Conservation (phyloP, 176 grass and related monocot species). For the Saccharum officinarum region DNA sequence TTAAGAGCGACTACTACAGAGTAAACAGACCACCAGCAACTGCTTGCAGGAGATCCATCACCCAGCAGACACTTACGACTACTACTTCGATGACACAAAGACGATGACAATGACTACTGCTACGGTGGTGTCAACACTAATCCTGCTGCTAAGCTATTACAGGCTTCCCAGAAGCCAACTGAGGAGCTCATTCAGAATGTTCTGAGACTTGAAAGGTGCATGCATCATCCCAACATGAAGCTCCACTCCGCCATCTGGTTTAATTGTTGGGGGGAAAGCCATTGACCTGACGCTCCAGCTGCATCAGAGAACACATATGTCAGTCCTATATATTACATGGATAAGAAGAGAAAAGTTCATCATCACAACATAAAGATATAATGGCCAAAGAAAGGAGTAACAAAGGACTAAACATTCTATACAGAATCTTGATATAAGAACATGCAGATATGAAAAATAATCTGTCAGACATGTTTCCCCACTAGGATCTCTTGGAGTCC, state of each 20-base stretch:
- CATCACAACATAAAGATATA: background rate
- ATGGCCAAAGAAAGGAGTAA: background rate
- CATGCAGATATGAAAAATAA: background rate
- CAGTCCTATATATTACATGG: background rate
- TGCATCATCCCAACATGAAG: slow-evolving; percentile 22
- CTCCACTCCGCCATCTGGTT: background rate
- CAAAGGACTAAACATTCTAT: background rate
- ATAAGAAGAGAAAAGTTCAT: background rate
- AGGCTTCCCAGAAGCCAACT: slow-evolving; percentile 26
- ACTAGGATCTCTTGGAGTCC: background rate
- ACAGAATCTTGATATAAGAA: background rate
- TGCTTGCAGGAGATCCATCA: background rate
- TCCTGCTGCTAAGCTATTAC: slow-evolving; percentile 27
- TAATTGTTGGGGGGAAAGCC: slow-evolving; percentile 43
- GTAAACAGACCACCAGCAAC: background rate
- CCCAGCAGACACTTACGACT: background rate
- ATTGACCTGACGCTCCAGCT: slow-evolving; percentile 56
- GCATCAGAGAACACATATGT: slow-evolving; percentile 30
- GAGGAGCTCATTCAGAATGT: slow-evolving; percentile 22
- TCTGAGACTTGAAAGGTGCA: background rate
- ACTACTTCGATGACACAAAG: background rate
- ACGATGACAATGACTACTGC: background rate
- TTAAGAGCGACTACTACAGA: background rate
- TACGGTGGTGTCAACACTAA: slow-evolving; percentile 14
- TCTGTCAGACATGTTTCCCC: background rate